Base-by-base conservation (phyloP, 1,139 yeast species). In the Scheffersomyces stambukii region DNA sequence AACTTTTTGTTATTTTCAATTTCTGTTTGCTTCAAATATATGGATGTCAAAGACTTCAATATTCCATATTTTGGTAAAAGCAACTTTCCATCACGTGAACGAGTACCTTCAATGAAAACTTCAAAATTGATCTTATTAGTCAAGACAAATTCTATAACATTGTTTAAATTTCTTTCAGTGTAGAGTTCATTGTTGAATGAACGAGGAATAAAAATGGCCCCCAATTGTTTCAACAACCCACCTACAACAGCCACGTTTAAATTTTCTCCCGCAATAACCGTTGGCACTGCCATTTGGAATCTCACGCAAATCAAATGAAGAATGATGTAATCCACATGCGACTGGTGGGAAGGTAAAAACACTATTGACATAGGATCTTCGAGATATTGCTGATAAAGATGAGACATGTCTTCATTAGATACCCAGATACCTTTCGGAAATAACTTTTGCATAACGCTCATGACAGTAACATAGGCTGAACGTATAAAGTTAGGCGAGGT, bases 231-330 rank as follows among this genome's bases (percentile, higher is more conserved):
- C 40, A 69, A 50, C 27, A 64, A 50, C 4, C 58, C 56, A 2
- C 83, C 82, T 31, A 78, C 64, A 8, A 77, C 57, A 1, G 82
- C 77, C 30, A 78, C 77, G 45, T 78, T 77, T 47, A 78, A 66
- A 49, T 78, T 78, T 33, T 78, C 83, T 6, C 85, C 85, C 1
- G 85, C 84, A 30, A 78, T 74, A 4, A 78, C 82, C 3, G 72
- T 55, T 1, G 85, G 85, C 8, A 69, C 52, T 8, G 81, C 63
- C 37, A 78, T 54, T 23, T 77, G 78, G 41, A 77, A 64, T 23
- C 83, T 54, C 41, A 75, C 67, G 34, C 77, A 64, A 25, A 77
- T 57, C 33, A 77, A 60, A 43, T 78, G 84, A 30, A 79, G 48
- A 25, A 79, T 71, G 38, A 78, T 75, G 43, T 78, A 78, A 50